These are phyloP conservation scores for Fusarium gaditjirri DNA, from an alignment of 2,329 filamentous ascomycete genomes.

Conservation along the genomic window DNA sequence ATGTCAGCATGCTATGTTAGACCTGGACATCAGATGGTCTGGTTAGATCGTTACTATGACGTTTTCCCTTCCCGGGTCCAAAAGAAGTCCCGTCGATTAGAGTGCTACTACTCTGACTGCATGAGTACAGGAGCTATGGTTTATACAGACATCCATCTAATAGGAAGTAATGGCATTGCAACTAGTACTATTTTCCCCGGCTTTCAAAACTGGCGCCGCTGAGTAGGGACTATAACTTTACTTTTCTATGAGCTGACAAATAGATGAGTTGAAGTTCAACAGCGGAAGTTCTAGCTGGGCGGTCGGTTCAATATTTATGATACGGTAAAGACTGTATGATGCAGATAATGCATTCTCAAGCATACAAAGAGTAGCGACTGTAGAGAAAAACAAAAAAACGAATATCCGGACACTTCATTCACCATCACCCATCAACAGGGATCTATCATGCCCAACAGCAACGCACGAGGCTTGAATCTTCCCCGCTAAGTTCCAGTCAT, in stretches of 20 bases:
- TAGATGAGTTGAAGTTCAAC: background rate
- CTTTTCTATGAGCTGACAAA: background rate
- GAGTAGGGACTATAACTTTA: rapidly evolving
- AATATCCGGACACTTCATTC: too few species aligned
- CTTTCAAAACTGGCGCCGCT: background rate
- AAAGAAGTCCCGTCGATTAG: background rate
- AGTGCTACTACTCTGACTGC: background rate
- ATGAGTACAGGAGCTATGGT: background rate
- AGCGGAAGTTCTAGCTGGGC: background rate
- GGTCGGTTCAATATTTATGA: background rate
- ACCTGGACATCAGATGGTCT: too few species aligned
- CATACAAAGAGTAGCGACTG: background rate
- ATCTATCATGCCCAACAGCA: background rate
- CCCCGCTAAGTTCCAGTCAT: background rate
- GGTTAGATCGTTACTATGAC: background rate
- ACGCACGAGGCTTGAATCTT: rapidly evolving
- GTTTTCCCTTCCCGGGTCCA: background rate
- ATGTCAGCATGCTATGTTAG: background rate
- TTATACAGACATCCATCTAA: background rate
- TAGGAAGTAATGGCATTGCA: background rate
- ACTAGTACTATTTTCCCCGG: background rate
- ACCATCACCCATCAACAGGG: background rate
- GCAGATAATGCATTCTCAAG: background rate
- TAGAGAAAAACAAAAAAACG: background rate
- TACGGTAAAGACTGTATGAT: background rate